Percentiles rank a stretch among this genome's conserved stretches.
phyloP scores from a whole-genome alignment of 2,329 filamentous ascomycete species.

The Neopestalotiopsis sp. region DNA sequence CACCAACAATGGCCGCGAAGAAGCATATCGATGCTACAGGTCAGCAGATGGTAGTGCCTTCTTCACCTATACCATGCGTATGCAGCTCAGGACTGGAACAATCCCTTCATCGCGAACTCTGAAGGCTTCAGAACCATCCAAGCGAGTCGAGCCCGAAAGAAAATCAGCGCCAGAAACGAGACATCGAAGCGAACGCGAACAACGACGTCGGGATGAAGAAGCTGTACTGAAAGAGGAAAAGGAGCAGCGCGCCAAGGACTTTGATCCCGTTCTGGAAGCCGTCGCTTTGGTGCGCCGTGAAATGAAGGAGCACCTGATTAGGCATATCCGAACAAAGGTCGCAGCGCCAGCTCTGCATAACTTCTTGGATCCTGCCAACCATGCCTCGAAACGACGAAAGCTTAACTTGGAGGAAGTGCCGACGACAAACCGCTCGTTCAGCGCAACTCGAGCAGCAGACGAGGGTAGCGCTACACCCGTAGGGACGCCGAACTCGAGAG shows the following conservation, averaged over 20 bases:
- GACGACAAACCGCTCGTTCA: conserved; percentile 46
- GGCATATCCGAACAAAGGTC: conserved; percentile 87
- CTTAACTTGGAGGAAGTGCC: conserved; percentile 77
- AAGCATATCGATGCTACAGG: conserved; percentile 80
- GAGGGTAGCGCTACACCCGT: conserved; percentile 66
- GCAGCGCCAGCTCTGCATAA: conserved; percentile 81
- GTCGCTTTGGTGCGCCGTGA: conserved; percentile 80
- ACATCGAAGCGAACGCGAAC: conserved; percentile 74
- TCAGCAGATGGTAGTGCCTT: conserved; percentile 81
- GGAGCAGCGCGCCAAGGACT: conserved; percentile 80
- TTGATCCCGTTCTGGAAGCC: conserved; percentile 90
- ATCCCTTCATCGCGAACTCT: conserved; percentile 37
- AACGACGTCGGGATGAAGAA: conserved; percentile 75
- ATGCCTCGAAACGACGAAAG: conserved; percentile 78
- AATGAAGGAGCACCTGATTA: conserved; percentile 83
- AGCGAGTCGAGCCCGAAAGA: conserved; percentile 32
- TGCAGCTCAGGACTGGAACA: conserved; percentile 72
- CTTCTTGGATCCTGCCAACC: conserved; percentile 82
- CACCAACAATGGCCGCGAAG: conserved; percentile 75
- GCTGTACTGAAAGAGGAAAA: conserved; percentile 90
- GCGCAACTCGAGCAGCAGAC: conserved; percentile 53
- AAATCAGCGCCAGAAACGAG: conserved; percentile 49
- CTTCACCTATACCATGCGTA: conserved; percentile 90
- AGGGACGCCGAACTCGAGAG: conserved; percentile 70
- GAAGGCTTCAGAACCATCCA: conserved; percentile 29